phyloP scores from a whole-genome alignment of 2,329 filamentous ascomycete species.

The Penicillium rolfsii region DNA sequence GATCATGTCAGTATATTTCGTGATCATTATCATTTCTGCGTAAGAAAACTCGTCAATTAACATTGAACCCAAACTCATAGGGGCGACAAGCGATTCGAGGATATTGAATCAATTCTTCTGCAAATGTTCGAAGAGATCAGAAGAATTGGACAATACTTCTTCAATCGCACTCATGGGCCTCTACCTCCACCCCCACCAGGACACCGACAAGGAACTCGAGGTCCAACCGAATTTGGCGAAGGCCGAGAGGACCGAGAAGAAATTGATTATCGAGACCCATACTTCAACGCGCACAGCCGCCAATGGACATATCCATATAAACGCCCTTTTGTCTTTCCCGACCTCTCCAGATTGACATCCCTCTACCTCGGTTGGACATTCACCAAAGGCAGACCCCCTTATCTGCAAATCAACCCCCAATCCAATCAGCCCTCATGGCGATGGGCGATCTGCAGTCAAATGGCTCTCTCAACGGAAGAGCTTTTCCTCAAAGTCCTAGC shows the following conservation, averaged over 20 bases:
- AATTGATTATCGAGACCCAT: background rate
- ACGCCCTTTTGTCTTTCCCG: background rate
- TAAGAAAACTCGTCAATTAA: background rate
- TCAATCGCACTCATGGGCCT: background rate
- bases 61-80: background rate
- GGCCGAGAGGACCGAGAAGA: background rate
- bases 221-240: background rate
- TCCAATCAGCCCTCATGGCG: background rate
- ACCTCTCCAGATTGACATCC: background rate
- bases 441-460: background rate
- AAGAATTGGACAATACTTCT: background rate
- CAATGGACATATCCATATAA: background rate
- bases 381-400: background rate
- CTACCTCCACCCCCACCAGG: background rate
- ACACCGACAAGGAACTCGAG: background rate
- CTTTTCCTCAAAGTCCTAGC: background rate
- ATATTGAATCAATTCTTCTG: background rate
- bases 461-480: background rate
- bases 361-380: background rate
- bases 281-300: too few species aligned
- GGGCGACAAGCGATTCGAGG: background rate
- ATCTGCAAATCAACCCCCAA: background rate
- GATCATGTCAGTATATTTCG: background rate
- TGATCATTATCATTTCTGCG: background rate
- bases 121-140: conserved; percentile 2